These are phyloP conservation scores for Aspergillus sojae DNA, from an alignment of 2,329 filamentous ascomycete species.

Conservation along the genomic window DNA sequence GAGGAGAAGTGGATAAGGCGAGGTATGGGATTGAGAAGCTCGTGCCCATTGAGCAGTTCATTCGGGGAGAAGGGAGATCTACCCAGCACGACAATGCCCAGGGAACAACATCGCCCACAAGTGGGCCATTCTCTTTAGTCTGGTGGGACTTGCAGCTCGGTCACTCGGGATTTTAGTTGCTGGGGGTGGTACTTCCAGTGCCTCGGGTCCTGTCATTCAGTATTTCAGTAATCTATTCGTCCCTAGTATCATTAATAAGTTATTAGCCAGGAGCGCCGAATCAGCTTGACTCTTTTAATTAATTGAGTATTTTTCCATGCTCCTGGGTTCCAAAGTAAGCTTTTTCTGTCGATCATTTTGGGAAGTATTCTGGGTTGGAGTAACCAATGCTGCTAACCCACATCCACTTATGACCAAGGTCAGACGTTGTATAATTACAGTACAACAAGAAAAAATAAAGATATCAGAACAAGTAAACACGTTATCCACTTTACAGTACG, in stretches of 20 bases:
- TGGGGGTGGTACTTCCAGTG: slow-evolving; percentile 25
- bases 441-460: neutral
- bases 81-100: slow-evolving; percentile 21
- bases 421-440: too few relatives aligned
- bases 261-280: neutral
- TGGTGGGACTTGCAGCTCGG: neutral
- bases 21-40: slow-evolving; percentile 13
- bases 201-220: slow-evolving; percentile 29
- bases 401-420: too few relatives aligned
- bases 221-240: neutral
- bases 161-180: slow-evolving; percentile 17
- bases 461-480: neutral
- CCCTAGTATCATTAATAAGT: neutral
- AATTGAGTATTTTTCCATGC: slow-evolving; percentile 8
- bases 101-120: slow-evolving; percentile 15
- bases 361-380: neutral
- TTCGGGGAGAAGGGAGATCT: slow-evolving; percentile 20
- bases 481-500: neutral
- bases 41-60: slow-evolving; percentile 19
- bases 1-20: slow-evolving; percentile 10
- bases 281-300: neutral
- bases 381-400: neutral
- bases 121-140: slow-evolving; percentile 2
- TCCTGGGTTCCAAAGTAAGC: slow-evolving; percentile 15
- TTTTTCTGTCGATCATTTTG: slow-evolving; percentile 19